Base-by-base conservation (phyloP, 108 stramenopile species). In the Seminavis robusta region DNA sequence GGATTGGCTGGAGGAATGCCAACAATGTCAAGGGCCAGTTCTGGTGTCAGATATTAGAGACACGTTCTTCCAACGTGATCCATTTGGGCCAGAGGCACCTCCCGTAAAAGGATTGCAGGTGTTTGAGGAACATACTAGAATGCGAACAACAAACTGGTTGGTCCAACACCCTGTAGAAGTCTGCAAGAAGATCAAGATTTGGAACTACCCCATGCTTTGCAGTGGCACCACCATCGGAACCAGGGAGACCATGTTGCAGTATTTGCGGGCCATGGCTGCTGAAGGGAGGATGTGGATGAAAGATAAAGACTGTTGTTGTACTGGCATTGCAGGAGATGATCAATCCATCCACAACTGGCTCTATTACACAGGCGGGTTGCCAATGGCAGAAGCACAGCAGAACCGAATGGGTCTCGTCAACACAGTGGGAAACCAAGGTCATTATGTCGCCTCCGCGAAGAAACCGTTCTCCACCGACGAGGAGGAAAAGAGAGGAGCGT, bases 311-410 rank as follows among this genome's bases (percentile, higher is more conserved):
- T 69, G 77, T 17, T 69, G 78, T 20, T 52, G 62, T 39, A 52
- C 65, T 15, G 77, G 65, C 17, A 83, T 65, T 52, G 37, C 58
- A 15, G 88, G 71, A 5, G 77, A 79, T 46, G 77, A 88, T 47
- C 87, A 90, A 58, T 59, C 64, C 3, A 84, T 90, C 57, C 88
- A 90, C 67, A 90, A 90, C 51, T 86, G 79, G 40, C 52, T 90
- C 43, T 90, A 59, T 62, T 90, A 90, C 44, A 62, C 79, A n/a
- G 78, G 78, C 19, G 33, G 63, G 23, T 63, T 86, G 0, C 63
- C 74, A n/a, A 63, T 73, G 57, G 82, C 77, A 0, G 40, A 47
- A 13, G 49, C 74, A 8, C 40, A 68, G 1, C 47, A 38, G 19
- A 57, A 74, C 26, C 66, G 74, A 24, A 69, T 69, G 16, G 74